These are phyloP conservation scores for Citropsis articulata DNA, from an alignment of 345 rosid species.

Conservation along the genomic window DNA sequence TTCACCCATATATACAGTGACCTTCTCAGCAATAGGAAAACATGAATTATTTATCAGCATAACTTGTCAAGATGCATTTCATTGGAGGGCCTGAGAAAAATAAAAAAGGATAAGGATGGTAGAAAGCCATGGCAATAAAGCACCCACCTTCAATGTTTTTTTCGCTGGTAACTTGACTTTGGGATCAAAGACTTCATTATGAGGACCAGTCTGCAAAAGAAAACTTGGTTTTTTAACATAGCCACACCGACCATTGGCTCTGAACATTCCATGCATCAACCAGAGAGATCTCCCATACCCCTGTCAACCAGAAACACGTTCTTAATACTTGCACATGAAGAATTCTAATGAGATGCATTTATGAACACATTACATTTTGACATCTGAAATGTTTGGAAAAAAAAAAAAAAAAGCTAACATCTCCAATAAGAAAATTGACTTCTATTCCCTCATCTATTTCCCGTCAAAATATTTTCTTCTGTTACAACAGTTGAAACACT, in stretches of 20 bases:
- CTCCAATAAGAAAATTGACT: neutral
- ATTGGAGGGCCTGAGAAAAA: neutral
- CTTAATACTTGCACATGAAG: neutral
- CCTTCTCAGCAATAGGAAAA: conserved; percentile 32
- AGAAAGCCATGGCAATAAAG: neutral
- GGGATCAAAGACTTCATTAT: conserved; percentile 60
- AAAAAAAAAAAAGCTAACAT: neutral
- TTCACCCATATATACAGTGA: conserved; percentile 84
- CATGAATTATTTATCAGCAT: conserved; percentile 1
- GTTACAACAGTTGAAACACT: neutral
- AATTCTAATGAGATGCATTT: neutral
- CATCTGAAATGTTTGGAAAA: neutral
- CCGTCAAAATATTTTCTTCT: neutral
- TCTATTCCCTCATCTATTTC: neutral
- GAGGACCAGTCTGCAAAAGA: conserved; percentile 36
- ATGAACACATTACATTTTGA: neutral
- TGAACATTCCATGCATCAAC: conserved; percentile 96
- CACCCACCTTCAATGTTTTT: conserved; percentile 66
- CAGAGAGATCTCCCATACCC: conserved; percentile 83
- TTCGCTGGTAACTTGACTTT: conserved; percentile 42
- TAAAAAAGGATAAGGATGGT: neutral
- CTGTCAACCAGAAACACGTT: conserved; percentile 31
- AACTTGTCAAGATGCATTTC: neutral
- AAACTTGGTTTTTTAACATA: conserved; percentile 80
- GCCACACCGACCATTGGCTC: conserved; percentile 91